These are phyloP conservation scores for Globisporangium viniferum DNA, from an alignment of 352 stramenopile species.

Conservation along the genomic window DNA sequence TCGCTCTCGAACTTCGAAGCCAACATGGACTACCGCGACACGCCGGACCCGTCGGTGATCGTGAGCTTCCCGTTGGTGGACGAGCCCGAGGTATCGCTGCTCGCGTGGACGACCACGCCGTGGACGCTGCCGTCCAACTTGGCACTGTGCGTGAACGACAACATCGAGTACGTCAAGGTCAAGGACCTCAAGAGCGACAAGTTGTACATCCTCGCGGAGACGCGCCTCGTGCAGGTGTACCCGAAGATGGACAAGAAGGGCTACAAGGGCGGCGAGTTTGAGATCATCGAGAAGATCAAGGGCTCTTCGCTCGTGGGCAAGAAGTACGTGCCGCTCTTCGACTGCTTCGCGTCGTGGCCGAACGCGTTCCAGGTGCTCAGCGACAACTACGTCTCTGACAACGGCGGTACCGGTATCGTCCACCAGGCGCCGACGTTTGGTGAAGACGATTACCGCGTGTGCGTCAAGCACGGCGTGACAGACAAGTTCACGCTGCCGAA, in stretches of 20 bases:
- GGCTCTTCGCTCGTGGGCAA: conserved; percentile 94
- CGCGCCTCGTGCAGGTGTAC: conserved; percentile 94
- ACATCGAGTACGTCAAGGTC: conserved; percentile 98
- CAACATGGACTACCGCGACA: conserved; percentile 99
- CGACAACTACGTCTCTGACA: conserved; percentile 98
- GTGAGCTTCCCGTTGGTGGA: conserved; percentile 94
- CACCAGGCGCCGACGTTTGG: conserved; percentile 99
- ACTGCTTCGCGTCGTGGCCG: conserved; percentile 90
- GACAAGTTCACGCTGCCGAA: conserved; percentile 95
- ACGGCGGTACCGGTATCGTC: conserved; percentile 96
- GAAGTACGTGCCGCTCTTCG: conserved; percentile 96
- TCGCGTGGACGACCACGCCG: conserved; percentile 99
- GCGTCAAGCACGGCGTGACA: conserved; percentile 93
- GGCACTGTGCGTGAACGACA: conserved; percentile 96
- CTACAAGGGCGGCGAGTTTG: conserved; percentile 93
- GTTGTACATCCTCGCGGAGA: conserved; percentile 93
- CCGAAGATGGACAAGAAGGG: conserved; percentile 97
- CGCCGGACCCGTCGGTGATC: conserved; percentile 96
- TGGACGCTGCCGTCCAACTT: conserved; percentile 99
- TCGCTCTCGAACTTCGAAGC: conserved; percentile 99
- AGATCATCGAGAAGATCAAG: conserved; percentile 89
- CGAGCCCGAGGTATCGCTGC: conserved; percentile 83
- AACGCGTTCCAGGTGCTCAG: conserved; percentile 95
- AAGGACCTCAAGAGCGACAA: conserved; percentile 91
- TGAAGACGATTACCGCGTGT: conserved; percentile 99